phyloP scores from a whole-genome alignment of 75 land plant species.

The Cupressus sempervirens region DNA sequence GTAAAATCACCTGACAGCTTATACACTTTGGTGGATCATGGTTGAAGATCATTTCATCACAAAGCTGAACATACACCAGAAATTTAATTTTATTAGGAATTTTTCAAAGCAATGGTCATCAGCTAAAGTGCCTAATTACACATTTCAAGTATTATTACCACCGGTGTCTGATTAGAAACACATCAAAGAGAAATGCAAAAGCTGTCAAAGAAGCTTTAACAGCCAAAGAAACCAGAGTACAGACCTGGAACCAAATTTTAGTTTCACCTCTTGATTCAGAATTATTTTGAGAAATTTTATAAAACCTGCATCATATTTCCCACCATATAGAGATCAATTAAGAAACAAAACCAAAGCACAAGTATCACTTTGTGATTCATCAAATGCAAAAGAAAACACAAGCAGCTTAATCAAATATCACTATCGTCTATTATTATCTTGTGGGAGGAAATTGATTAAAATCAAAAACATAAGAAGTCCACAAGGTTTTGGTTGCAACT shows the following conservation, averaged over 20 bases:
- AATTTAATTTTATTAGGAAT: neutral
- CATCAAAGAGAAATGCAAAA: neutral
- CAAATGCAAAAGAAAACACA: neutral
- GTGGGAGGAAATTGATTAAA: neutral
- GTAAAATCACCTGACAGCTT: conserved; percentile 62
- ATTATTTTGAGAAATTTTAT: conserved; percentile 39
- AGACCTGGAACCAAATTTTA: conserved; percentile 89
- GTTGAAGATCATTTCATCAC: conserved; percentile 90
- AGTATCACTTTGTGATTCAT: neutral
- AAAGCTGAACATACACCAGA: conserved; percentile 45
- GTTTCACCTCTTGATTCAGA: conserved; percentile 34
- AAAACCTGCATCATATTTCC: conserved; percentile 52
- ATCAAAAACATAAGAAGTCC: neutral
- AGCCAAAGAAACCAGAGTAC: conserved; percentile 27
- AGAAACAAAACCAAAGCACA: neutral
- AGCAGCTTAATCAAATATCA: neutral
- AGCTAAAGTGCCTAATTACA: neutral
- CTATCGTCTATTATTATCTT: neutral
- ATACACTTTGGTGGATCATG: conserved; percentile 77
- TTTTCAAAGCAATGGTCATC: neutral
- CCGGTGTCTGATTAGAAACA: neutral
- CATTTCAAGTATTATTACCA: neutral
- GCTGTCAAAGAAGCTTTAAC: neutral
- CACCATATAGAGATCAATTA: conserved; percentile 1
- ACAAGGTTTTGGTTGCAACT: neutral